Conservation (phyloP, 2,329 filamentous ascomycete genomes). For the Fusarium beomiforme region DNA sequence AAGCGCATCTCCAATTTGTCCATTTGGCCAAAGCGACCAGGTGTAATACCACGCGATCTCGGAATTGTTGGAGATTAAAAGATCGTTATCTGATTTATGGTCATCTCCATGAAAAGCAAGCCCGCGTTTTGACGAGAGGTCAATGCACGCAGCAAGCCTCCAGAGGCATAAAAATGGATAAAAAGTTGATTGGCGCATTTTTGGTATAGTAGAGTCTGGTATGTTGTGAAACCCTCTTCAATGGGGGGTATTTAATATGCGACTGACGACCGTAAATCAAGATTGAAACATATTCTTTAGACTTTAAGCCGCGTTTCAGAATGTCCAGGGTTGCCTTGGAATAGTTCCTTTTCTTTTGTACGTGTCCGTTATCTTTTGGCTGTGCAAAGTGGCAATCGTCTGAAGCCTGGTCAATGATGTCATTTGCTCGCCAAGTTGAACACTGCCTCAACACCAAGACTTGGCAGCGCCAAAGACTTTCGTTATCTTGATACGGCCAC, state of each 20-base stretch:
- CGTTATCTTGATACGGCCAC: not conserved
- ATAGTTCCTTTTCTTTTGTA: not conserved
- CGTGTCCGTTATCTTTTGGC: conserved; percentile 12
- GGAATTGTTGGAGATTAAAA: conserved; percentile 50
- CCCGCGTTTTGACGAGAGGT: conserved; percentile 37
- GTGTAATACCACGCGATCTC: conserved; percentile 56
- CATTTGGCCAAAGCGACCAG: conserved; percentile 49
- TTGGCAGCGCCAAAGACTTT: conserved; percentile 17
- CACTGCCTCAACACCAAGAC: conserved; percentile 17
- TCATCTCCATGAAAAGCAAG: conserved; percentile 41
- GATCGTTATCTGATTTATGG: conserved; percentile 46
- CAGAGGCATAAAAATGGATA: conserved; percentile 1
- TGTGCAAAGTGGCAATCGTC: conserved; percentile 16
- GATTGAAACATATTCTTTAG: conserved; percentile 14
- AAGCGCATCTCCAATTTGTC: conserved; percentile 39
- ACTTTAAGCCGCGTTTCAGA: conserved; percentile 16
- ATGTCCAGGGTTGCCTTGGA: conserved; percentile 24
- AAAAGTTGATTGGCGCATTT: conserved; percentile 15
- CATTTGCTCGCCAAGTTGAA: conserved; percentile 13
- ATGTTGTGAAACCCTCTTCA: not conserved
- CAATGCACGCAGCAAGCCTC: not conserved
- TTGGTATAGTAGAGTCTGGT: not conserved
- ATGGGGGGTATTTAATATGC: not conserved
- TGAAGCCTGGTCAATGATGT: conserved; percentile 21
- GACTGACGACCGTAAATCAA: not conserved